A percentile compares a stretch with the other conserved stretches of the same genome.
phyloP scores from a whole-genome alignment of 495 filamentous ascomycete species.

The Talaromyces proteolyticus region DNA sequence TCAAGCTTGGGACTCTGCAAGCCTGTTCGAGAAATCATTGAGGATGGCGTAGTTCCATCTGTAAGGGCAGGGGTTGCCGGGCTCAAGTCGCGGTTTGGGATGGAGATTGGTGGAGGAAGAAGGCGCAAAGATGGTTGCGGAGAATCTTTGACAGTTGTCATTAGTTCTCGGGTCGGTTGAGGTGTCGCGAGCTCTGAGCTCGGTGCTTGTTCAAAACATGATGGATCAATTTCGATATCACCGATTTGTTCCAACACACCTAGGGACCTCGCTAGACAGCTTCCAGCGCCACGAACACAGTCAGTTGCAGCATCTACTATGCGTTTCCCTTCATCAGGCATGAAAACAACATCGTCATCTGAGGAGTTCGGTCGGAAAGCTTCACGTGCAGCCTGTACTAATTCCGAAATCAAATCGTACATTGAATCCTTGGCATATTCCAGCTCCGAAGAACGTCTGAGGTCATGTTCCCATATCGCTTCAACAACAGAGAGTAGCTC shows the following conservation, averaged over 20 bases:
- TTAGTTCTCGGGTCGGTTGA: not conserved
- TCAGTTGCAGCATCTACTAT: slow-evolving; percentile 77
- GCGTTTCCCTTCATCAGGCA: slow-evolving; percentile 73
- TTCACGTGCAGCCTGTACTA: slow-evolving; percentile 74
- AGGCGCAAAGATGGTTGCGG: slow-evolving; percentile 15
- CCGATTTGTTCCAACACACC: slow-evolving; percentile 84
- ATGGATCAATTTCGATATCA: slow-evolving; percentile 79
- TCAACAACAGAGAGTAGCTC: slow-evolving; percentile 76
- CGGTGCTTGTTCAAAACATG: not conserved
- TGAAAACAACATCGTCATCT: slow-evolving; percentile 66
- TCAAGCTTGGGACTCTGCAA: slow-evolving; percentile 13
- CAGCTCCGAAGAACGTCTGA: slow-evolving; percentile 55
- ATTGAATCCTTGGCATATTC: slow-evolving; percentile 68
- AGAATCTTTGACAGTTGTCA: not conserved
- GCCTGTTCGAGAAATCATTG: slow-evolving; percentile 26
- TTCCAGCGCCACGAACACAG: slow-evolving; percentile 85
- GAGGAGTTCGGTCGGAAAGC: slow-evolving; percentile 59
- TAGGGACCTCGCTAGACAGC: slow-evolving; percentile 82
- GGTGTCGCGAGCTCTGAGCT: not conserved
- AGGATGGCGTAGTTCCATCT: slow-evolving; percentile 36
- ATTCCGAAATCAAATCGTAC: slow-evolving; percentile 70
- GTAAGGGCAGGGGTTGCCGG: slow-evolving; percentile 34
- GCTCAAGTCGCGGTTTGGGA: slow-evolving; percentile 24
- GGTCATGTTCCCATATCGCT: slow-evolving; percentile 72
- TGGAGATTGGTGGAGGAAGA: slow-evolving; percentile 34